phyloP scores from a whole-genome alignment of 441 rosid genomes.

The Gossypium davidsonii region DNA sequence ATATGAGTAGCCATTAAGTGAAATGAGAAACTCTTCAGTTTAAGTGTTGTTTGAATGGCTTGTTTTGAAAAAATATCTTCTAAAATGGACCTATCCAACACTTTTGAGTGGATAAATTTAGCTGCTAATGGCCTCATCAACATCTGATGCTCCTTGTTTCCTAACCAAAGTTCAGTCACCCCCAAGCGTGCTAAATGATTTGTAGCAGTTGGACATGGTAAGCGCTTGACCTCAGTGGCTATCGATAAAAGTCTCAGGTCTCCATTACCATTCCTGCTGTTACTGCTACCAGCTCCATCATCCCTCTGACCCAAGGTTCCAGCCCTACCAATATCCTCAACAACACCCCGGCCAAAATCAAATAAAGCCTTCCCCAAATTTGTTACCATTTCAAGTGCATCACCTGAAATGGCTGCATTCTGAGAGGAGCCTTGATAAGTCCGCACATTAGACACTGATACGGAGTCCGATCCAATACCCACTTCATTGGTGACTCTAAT shows the following conservation, averaged over 20 bases:
- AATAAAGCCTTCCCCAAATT: constrained; percentile 90
- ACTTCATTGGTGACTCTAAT: constrained; percentile 33
- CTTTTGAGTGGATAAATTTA: constrained; percentile 75
- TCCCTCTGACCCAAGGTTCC: constrained; percentile 49
- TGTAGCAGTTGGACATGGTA: constrained; percentile 92
- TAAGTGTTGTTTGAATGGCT: constrained; percentile 51
- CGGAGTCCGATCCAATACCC: constrained; percentile 34
- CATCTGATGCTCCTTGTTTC: constrained; percentile 77
- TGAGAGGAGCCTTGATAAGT: constrained; percentile 37
- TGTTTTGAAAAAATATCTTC: constrained; percentile 54
- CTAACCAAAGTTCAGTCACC: constrained; percentile 79
- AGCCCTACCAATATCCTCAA: constrained; percentile 89
- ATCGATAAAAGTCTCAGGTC: constrained; percentile 46
- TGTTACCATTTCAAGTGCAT: constrained; percentile 95
- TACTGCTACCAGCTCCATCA: constrained; percentile 28
- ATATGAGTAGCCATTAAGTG: constrained; percentile 72
- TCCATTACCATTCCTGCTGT: constrained; percentile 24
- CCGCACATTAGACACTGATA: constrained; percentile 28
- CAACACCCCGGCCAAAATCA: constrained; percentile 94
- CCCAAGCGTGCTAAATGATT: constrained; percentile 71
- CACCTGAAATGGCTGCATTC: constrained; percentile 68
- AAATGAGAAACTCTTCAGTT: constrained; percentile 70
- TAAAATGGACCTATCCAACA: constrained; percentile 68
- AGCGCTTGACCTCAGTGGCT: constrained; percentile 66
- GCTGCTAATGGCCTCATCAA: constrained; percentile 76